Evolutionary conservation across 352 stramenopile genomes (phyloP).

Genomic region (Pythium aquatile): DNA sequence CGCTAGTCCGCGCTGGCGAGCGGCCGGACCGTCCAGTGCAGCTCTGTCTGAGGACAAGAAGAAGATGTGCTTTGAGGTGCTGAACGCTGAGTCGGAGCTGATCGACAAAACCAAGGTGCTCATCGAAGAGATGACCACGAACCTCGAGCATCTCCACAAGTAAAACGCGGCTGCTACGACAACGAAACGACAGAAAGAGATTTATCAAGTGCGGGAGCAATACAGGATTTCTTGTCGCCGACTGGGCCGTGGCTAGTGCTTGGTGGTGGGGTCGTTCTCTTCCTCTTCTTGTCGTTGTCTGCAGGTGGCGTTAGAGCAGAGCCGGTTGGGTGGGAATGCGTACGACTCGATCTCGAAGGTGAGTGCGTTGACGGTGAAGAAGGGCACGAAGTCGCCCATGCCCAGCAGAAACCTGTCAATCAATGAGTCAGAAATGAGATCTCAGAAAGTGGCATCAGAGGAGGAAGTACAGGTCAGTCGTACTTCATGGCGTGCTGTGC

Average conservation of each 20-base stretch:
- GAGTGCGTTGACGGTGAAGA: conserved; percentile 36
- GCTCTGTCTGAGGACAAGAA: conserved; percentile 70
- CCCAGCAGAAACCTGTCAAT: conserved; percentile 34
- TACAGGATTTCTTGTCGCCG: background rate
- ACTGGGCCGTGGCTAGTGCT: background rate
- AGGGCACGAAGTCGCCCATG: conserved; percentile 40
- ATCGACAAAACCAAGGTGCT: conserved; percentile 77
- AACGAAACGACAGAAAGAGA: background rate
- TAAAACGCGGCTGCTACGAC: background rate
- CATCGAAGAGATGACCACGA: conserved; percentile 59
- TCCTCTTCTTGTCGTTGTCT: conserved; percentile 36
- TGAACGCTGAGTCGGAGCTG: conserved; percentile 76
- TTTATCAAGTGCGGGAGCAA: background rate
- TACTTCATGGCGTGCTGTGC: conserved; percentile 40
- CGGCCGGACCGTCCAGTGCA: background rate
- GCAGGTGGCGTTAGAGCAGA: conserved; percentile 30
- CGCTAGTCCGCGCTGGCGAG: conserved; percentile 11
- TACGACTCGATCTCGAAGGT: conserved; percentile 40
- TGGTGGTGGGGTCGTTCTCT: conserved; percentile 1
- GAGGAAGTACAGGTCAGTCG: background rate
- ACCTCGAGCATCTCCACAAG: conserved; percentile 45
- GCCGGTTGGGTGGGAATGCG: conserved; percentile 29
- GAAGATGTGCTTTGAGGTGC: conserved; percentile 80
- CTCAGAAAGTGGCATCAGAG: background rate
- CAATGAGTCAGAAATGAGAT: conserved; percentile 10